A percentile compares a stretch with the other conserved stretches of the same genome.
phyloP scores from a whole-genome alignment of 1,139 yeast species.

The Yamadazyma aaseri region DNA sequence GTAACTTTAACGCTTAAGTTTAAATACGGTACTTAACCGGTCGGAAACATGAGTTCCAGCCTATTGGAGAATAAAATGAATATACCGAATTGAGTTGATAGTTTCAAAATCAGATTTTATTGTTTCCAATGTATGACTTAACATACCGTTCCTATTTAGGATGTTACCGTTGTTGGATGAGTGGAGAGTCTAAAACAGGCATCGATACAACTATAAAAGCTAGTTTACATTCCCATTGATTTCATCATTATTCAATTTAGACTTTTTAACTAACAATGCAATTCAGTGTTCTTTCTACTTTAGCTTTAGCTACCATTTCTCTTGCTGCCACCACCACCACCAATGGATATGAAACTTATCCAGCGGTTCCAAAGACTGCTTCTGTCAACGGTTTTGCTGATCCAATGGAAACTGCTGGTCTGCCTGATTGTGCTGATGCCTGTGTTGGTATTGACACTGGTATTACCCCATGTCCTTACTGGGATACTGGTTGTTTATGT shows the following conservation, averaged over 20 bases:
- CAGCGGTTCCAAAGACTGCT: constrained; percentile 48
- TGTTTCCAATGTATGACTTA: no score
- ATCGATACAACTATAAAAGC: not conserved
- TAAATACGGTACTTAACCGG: constrained; percentile 3
- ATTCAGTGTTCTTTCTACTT: not conserved
- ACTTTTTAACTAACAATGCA: not conserved
- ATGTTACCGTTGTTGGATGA: no score
- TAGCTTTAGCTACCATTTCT: constrained; percentile 9
- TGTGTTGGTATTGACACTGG: constrained; percentile 37
- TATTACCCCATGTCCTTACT: constrained; percentile 45
- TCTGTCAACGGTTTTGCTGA: constrained; percentile 53
- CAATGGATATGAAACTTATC: constrained; percentile 32
- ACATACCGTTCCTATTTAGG: no score
- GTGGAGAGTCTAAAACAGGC: no score
- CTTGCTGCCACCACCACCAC: constrained; percentile 10
- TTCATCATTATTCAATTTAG: not conserved
- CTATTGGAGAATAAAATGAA: not conserved
- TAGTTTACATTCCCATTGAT: not conserved
- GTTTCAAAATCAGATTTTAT: no score
- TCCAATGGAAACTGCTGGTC: constrained; percentile 31
- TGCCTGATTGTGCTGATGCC: constrained; percentile 44
- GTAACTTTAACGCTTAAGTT: no score
- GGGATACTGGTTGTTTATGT: constrained; percentile 41
- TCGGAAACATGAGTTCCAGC: not conserved
- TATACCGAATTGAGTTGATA: no score